Conservation (phyloP, 805 yeast species). For the Hanseniaspora guilliermondii region DNA sequence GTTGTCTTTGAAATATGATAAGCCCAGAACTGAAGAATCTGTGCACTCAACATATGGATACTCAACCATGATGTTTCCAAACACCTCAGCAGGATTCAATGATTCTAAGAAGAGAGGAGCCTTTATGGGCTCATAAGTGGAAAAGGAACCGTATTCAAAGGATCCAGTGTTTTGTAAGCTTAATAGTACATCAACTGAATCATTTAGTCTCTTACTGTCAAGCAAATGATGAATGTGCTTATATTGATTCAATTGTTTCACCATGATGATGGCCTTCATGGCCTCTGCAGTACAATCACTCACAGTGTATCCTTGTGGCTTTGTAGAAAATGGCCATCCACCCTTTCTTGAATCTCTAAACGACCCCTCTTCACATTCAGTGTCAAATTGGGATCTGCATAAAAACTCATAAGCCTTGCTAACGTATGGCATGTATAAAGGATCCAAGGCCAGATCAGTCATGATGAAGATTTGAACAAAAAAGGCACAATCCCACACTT, state of each 20-base stretch:
- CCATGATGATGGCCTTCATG: slow-evolving; percentile 86
- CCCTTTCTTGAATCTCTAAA: slow-evolving; percentile 77
- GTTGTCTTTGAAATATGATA: slow-evolving; percentile 60
- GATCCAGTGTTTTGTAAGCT: slow-evolving; percentile 64
- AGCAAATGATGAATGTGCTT: slow-evolving; percentile 40
- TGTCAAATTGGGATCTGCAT: slow-evolving; percentile 71
- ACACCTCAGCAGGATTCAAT: slow-evolving; percentile 93
- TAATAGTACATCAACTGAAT: slow-evolving; percentile 67
- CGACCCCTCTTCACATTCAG: slow-evolving; percentile 62
- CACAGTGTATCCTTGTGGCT: slow-evolving; percentile 91
- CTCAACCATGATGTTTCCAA: slow-evolving; percentile 96
- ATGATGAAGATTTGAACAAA: slow-evolving; percentile 69
- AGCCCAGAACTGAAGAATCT: slow-evolving; percentile 83
- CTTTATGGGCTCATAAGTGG: slow-evolving; percentile 78
- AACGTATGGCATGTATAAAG: slow-evolving; percentile 53
- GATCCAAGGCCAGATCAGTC: slow-evolving; percentile 64
- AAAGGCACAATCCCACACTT: slow-evolving; percentile 93
- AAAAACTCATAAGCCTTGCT: slow-evolving; percentile 58
- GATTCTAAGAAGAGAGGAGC: slow-evolving; percentile 65
- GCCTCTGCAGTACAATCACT: slow-evolving; percentile 97
- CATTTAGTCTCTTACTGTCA: slow-evolving; percentile 39
- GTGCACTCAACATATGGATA: slow-evolving; percentile 98
- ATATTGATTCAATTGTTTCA: slow-evolving; percentile 49
- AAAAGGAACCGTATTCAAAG: slow-evolving; percentile 81
- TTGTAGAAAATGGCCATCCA: slow-evolving; percentile 93